Evolutionary conservation across 1,284 basidiomycete genomes (phyloP), one percentile per base, ranked within the genome.

Genomic region (Hemileia vastatrix): DNA sequence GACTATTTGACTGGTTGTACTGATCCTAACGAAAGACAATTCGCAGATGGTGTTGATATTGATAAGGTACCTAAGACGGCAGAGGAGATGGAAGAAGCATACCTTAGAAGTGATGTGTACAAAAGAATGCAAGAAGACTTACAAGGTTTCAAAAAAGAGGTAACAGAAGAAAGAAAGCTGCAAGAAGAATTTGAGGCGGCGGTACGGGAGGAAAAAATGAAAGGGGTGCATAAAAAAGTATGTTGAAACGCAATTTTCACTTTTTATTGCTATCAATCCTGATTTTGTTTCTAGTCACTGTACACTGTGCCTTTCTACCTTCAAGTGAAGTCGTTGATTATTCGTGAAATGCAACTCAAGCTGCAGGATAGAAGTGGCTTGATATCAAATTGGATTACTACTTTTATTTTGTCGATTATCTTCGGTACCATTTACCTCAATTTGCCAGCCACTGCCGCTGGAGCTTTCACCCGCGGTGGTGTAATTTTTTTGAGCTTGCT

Each of bases 381-480:
- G n/a, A 66, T 68, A 51, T 66, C 56, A 23, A 56, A 63, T 19
- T 63, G 31, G 43, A 24, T 19, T 1, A 78, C 77, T 18, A 69
- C 74, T 13, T 69, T 77, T 68, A 67, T 80, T 54, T 77, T 90
- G 33, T 84, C 87, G 54, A 76, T 94, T 53, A 82, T 94, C 55
- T 80, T 87, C 67, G 90, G 90, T 36, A 74, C 72, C 18, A 72
- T 79, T 57, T 79, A 76, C 63, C 77, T 70, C 70, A 82, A 87
- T 59, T 81, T 87, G 33, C 86, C 88, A 2, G 69, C 80, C 15
- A 85, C 86, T 0, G 83, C 89, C 6, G 81, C 82, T 43, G 90
- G 90, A 44, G 87, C 86, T 0, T 94, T 94, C 77, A 90, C 89
- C 18, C 83, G 90, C 66, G 90, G 89, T 31, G 84, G 88, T 77